Percentiles rank a stretch among this genome's conserved stretches.
These are phyloP conservation scores for Kockovaella imperatae DNA, from an alignment of 768 basidiomycete genomes.

Conservation along the genomic window DNA sequence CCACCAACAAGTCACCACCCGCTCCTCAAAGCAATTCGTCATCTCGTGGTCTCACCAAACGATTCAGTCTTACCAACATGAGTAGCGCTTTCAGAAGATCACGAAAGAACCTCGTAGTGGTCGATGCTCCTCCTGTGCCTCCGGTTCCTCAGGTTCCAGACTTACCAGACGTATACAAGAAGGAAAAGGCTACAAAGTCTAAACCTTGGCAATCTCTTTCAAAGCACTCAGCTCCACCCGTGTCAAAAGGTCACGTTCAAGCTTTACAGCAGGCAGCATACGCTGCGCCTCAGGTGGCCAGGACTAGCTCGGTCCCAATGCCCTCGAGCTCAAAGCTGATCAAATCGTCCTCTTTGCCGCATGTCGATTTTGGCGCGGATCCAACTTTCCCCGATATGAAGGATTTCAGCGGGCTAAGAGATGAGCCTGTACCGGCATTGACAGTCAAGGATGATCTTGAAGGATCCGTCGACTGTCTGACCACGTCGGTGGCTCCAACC, in stretches of 20 bases:
- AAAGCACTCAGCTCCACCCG: neutral
- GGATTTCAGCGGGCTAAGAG: no score
- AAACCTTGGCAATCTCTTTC: no score
- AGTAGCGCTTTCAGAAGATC: conserved; percentile 28
- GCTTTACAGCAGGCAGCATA: no score
- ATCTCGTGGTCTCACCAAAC: conserved; percentile 19
- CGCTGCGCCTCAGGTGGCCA: neutral
- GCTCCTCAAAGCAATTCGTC: no score
- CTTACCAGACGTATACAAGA: conserved; percentile 21
- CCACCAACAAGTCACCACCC: neutral
- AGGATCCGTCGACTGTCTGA: no score
- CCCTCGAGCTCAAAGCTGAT: neutral
- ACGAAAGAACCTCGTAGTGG: neutral
- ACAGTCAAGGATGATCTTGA: neutral
- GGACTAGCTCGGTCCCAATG: neutral
- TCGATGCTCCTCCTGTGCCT: neutral
- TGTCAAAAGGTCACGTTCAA: no score
- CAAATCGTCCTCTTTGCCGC: neutral
- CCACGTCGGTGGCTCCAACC: no score
- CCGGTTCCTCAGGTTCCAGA: conserved; percentile 24
- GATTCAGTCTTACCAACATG: conserved; percentile 35
- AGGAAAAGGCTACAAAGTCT: neutral
- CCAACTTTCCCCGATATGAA: neutral
- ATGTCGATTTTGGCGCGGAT: no score
- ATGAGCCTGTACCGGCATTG: neutral